phyloP scores from a whole-genome alignment of 2,329 filamentous ascomycete genomes.

The Pseudocercospora musae region DNA sequence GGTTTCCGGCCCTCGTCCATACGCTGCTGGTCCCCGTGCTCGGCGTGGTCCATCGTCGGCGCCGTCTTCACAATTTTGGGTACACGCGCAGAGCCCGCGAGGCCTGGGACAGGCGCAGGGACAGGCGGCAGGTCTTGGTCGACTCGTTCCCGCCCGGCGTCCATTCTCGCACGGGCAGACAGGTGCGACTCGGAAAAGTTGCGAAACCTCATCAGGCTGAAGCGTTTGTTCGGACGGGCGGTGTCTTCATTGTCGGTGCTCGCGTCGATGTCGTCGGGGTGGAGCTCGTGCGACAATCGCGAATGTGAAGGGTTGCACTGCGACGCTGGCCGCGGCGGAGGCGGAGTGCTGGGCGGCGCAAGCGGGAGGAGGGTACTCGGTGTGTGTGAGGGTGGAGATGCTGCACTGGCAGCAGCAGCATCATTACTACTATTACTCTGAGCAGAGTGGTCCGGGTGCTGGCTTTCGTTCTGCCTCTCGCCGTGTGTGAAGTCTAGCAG shows the following conservation, averaged over 20 bases:
- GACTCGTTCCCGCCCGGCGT: conserved; percentile 48
- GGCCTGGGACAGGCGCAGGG: conserved; percentile 25
- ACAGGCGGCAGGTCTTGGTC: conserved; percentile 52
- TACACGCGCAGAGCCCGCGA: conserved; percentile 27
- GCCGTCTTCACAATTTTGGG: conserved; percentile 80
- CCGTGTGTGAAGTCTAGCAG: conserved; percentile 1
- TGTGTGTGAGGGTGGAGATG: neutral
- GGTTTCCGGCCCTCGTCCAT: conserved; percentile 13
- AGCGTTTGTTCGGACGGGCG: conserved; percentile 44
- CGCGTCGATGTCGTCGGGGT: conserved; percentile 25
- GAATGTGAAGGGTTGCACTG: conserved; percentile 16
- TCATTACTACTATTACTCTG: neutral
- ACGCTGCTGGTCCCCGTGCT: conserved; percentile 8
- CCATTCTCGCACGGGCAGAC: conserved; percentile 69
- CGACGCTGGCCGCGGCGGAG: conserved; percentile 17
- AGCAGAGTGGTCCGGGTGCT: neutral
- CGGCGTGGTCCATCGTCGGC: conserved; percentile 36
- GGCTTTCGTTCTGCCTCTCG: neutral
- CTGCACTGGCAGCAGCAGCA: conserved; percentile 1
- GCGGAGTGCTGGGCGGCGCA: neutral
- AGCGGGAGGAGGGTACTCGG: neutral
- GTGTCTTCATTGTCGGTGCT: conserved; percentile 19
- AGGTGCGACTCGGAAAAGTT: conserved; percentile 93
- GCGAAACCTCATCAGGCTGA: conserved; percentile 71
- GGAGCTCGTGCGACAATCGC: conserved; percentile 28